Base-by-base conservation (phyloP, 768 basidiomycete genomes). In the Mycena alexandri region DNA sequence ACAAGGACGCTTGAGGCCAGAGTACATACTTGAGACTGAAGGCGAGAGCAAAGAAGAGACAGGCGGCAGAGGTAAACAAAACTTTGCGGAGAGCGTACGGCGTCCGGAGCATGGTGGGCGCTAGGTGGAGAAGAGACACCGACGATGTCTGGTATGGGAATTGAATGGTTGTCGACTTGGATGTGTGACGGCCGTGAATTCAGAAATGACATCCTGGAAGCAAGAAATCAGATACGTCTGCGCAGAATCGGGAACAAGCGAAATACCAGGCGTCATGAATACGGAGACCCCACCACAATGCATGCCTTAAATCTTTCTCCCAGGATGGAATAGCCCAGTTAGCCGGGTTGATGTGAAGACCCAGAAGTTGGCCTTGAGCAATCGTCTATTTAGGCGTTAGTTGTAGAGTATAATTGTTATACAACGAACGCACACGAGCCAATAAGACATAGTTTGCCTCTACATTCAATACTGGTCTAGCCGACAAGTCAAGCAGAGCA, bases 181-280 rank as follows among this genome's bases (percentile, higher is more conserved):
- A 73, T 72, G 61, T 73, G 72, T 3, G 72, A 73, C 11, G 72
- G 72, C 41, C 72, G 68, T 13, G 72, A 72, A 53, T 73, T 73
- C 48, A 73, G 36, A 57, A 73, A 73, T 19, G 71, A 73, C 42
- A 69, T 69, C 71, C 72, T 71, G 55, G 29, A 10, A 19, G 24
- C 25, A 46, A 38, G 6, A 22, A 19, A 24, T 59, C n/a, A 60
- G 38, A 54, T 19, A 29, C 7, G 13, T 1, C 34, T 48, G 16
- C 14, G 17, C 25, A 0, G 7, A 24, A 25, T 53, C 2, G 5
- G 3, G 19, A 22, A 24, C 21, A 13, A 38, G 38, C 61, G 29
- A 29, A 22, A 12, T 38, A 69, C 67, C 63, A 70, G 38, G 62
- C 68, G 61, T 72, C 72, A 38, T 71, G 71, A 9, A 72, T 69